Base-by-base conservation (phyloP, 2,329 filamentous ascomycete species). In the Pseudogymnoascus verrucosus region DNA sequence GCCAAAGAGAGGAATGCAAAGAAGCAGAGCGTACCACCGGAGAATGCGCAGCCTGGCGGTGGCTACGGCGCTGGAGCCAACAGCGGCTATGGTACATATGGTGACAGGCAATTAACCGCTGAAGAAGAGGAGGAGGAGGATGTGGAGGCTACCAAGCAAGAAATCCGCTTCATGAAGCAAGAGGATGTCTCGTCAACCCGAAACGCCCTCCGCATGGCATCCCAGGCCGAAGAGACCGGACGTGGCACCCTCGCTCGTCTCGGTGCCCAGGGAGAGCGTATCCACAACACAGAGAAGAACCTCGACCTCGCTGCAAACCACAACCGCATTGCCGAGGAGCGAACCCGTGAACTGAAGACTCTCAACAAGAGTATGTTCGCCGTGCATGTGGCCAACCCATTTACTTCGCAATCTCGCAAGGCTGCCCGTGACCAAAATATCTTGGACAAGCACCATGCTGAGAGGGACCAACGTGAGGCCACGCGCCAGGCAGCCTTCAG, bases 291-390 rank as follows among this genome's bases (percentile, higher is more conserved):
- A 0, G 90, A 96, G 75, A 85, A 85, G 75, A 91, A 93, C 70
- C 81, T 97, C 64, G 91, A 96, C 70, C 80, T 90, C 67, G 89
- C 91, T 3, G 78, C 84, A n/a, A 88, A 88, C 67, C 87, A 92
- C 73, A 90, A 90, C 69, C 84, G 86, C 64, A 79, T 89, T 65
- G 90, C 90, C 0, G 87, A 92, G 69, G 90, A 93, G 68, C 89
- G 90, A 69, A 89, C 91, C 1, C 84, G 86, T 59, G 91, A 96
- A 72, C 79, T 97, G 39, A 93, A 93, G 78, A 90, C 85, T 0
- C 80, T 96, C 60, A 96, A 97, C 76, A 82, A 89, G 67, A 92
- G 88, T 78, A 96, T 97, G 91, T 96, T 96, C 72, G 89, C 90
- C 4, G 84, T 93, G 21, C 89, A 92, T 71, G 87, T 93, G 26